Conservation (phyloP, 2,329 filamentous ascomycete genomes). For the Xylariaceae sp. region DNA sequence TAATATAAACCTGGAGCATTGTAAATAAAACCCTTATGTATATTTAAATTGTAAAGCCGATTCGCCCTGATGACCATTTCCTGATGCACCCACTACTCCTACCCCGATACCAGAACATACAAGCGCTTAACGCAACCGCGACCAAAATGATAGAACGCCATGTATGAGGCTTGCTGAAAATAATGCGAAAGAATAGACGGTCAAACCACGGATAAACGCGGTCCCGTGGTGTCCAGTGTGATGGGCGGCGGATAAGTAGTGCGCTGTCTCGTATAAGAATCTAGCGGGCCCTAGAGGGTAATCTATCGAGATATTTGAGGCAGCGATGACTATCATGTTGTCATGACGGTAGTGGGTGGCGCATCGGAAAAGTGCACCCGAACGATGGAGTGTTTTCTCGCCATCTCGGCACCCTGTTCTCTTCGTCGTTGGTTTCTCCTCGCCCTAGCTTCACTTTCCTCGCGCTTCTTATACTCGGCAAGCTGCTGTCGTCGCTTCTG, state of each 20-base stretch:
- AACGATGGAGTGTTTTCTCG: constrained; percentile 37
- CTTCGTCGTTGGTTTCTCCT: constrained; percentile 59
- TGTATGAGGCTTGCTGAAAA: background rate
- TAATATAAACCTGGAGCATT: constrained; percentile 7
- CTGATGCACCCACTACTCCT: constrained; percentile 7
- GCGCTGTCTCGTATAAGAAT: background rate
- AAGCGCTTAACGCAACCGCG: background rate
- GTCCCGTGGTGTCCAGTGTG: too few species aligned
- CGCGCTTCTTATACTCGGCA: constrained; percentile 65
- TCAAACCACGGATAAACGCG: background rate
- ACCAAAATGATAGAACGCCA: background rate
- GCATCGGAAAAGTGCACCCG: constrained; percentile 43
- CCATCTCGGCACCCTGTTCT: constrained; percentile 37
- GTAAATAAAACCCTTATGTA: background rate
- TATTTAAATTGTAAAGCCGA: background rate
- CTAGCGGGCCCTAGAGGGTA: background rate
- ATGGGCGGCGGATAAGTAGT: background rate
- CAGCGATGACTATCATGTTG: constrained; percentile 27
- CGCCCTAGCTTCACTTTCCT: constrained; percentile 65
- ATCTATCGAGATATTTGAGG: background rate
- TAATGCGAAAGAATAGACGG: background rate
- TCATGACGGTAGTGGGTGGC: constrained; percentile 39
- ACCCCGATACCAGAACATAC: background rate
- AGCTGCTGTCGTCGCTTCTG: constrained; percentile 66
- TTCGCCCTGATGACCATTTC: background rate